Percentiles rank a stretch among this genome's conserved stretches.
phyloP scores from a whole-genome alignment of 192 early-diverging fungal genomes.

The Coemansia sp. region DNA sequence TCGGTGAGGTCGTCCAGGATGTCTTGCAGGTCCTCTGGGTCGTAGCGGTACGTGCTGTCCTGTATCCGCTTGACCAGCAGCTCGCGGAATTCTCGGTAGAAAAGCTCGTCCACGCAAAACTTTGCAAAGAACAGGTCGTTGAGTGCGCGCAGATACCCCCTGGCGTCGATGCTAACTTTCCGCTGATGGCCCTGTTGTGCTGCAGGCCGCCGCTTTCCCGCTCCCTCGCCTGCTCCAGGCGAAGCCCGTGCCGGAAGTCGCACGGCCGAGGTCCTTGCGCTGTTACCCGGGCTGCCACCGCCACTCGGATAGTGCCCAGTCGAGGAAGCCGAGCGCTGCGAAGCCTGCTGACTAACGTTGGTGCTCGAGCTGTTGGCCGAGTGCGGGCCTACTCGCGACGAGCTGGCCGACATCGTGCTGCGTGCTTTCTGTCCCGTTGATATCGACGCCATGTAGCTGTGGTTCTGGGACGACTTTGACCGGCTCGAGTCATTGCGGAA shows the following conservation, averaged over 20 bases:
- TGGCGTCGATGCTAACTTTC: conserved; percentile 41
- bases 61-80: conserved; percentile 55
- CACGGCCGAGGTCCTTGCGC: conserved; percentile 3
- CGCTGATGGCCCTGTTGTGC: conserved; percentile 34
- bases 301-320: conserved; percentile 20
- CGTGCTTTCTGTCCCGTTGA: conserved; percentile 50
- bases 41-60: conserved; percentile 49
- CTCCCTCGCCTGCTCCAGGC: conserved; percentile 2
- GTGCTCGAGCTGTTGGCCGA: conserved; percentile 46
- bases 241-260: conserved; percentile 25
- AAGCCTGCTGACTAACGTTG: conserved; percentile 38
- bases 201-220: conserved; percentile 11
- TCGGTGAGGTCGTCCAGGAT: conserved; percentile 49
- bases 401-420: conserved; percentile 29
- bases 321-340: conserved; percentile 26
- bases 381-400: conserved; percentile 19
- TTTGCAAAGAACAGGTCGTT: conserved; percentile 58
- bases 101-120: conserved; percentile 58
- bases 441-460: conserved; percentile 54
- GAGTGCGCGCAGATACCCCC: conserved; percentile 50
- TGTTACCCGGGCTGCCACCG: conserved; percentile 7
- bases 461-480: conserved; percentile 54
- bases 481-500: conserved; percentile 47
- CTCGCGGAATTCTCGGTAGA: conserved; percentile 55
- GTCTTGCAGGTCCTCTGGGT: conserved; percentile 46